Percentiles rank a stretch among this genome's conserved stretches.
These are phyloP conservation scores for Lasiosphaeris hirsuta DNA, from an alignment of 495 filamentous ascomycete species.

Conservation along the genomic window DNA sequence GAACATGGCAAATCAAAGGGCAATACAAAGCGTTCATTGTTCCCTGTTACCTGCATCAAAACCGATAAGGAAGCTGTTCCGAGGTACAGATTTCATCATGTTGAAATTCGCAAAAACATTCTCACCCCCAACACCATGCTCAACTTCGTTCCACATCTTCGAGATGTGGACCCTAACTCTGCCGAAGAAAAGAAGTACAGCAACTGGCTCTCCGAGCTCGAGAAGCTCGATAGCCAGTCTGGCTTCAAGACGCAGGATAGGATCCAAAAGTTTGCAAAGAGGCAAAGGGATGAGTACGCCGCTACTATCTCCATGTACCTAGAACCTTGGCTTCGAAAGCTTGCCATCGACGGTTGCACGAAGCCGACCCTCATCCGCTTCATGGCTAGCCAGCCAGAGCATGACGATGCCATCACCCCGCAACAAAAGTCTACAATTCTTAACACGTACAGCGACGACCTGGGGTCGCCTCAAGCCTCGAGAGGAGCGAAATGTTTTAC, in stretches of 20 bases:
- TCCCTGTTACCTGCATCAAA: constrained; percentile 38
- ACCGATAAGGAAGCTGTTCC: constrained; percentile 40
- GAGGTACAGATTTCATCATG: constrained; percentile 45
- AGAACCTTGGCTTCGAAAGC: constrained; percentile 41
- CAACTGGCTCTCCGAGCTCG: constrained; percentile 46
- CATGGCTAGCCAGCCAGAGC: constrained; percentile 36
- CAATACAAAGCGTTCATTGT: constrained; percentile 28
- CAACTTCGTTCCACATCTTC: constrained; percentile 46
- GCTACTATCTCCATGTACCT: constrained; percentile 42
- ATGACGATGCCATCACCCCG: constrained; percentile 40
- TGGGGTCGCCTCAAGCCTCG: constrained; percentile 32
- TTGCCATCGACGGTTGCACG: constrained; percentile 41
- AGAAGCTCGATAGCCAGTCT: constrained; percentile 47
- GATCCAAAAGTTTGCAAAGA: constrained; percentile 35
- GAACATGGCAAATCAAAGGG: constrained; percentile 37
- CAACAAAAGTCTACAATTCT: constrained; percentile 42
- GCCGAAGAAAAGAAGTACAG: constrained; percentile 41
- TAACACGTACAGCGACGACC: constrained; percentile 34
- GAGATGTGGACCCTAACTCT: constrained; percentile 43
- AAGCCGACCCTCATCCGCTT: constrained; percentile 43
- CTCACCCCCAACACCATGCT: constrained; percentile 48
- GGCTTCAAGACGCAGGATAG: constrained; percentile 44
- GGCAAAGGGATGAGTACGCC: constrained; percentile 42
- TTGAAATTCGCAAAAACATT: constrained; percentile 49
- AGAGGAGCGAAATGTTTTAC: constrained; percentile 37